Conservation (phyloP, 495 filamentous ascomycete species). For the Bacidia gigantensis region DNA sequence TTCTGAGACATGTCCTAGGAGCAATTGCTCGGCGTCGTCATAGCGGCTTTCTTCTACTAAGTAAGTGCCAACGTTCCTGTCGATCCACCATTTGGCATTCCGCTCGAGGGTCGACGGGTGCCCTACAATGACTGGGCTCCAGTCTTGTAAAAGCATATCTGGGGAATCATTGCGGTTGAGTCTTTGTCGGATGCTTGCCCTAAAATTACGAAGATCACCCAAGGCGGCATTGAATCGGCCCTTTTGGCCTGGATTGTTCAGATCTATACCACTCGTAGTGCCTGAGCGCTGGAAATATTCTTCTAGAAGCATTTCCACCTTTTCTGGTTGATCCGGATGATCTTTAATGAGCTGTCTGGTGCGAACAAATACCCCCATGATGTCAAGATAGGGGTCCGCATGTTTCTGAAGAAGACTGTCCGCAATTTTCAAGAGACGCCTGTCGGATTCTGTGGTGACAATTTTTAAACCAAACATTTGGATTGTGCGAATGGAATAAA, state of each 20-base stretch:
- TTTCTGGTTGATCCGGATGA: background rate
- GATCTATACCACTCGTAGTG: background rate
- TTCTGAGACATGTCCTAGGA: background rate
- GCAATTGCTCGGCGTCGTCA: background rate
- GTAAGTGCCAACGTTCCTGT: background rate
- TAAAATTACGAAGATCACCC: background rate
- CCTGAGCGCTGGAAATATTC: background rate
- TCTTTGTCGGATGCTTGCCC: background rate
- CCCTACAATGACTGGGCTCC: background rate
- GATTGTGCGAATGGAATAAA: background rate
- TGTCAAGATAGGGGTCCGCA: background rate
- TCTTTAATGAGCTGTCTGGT: background rate
- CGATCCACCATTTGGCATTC: background rate
- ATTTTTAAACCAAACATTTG: conserved; percentile 1
- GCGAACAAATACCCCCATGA: background rate
- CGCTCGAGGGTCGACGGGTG: background rate
- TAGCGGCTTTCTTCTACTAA: background rate
- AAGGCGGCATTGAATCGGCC: background rate
- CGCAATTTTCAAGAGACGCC: background rate
- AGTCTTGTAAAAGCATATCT: conserved; percentile 1
- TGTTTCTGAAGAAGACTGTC: background rate
- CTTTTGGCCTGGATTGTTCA: background rate
- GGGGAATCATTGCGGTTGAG: background rate
- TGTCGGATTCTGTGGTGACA: background rate
- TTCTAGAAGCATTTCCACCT: background rate